These are phyloP conservation scores for Albifimbria verrucaria DNA, from an alignment of 2,329 filamentous ascomycete genomes.

Conservation along the genomic window DNA sequence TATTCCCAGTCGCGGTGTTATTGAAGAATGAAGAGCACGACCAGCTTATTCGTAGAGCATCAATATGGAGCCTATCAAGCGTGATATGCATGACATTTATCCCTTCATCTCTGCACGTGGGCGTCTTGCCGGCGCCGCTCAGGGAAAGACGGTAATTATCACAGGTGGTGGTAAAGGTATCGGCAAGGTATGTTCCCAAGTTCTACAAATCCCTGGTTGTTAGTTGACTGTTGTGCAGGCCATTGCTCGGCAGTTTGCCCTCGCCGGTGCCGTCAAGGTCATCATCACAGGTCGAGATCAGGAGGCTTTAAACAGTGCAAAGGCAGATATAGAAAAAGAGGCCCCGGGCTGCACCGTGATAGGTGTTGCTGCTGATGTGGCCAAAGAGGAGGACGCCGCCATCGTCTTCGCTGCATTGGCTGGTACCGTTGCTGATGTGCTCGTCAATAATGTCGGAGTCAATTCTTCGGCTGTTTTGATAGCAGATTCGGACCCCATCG, in stretches of 20 bases:
- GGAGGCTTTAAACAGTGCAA: not conserved
- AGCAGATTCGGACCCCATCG: not conserved
- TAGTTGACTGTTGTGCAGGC: not conserved
- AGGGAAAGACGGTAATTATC: not conserved
- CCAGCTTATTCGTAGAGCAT: too few relatives aligned
- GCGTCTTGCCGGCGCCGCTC: not conserved
- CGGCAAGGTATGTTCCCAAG: not conserved
- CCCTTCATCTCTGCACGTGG: not conserved
- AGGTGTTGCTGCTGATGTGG: not conserved
- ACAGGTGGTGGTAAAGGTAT: not conserved
- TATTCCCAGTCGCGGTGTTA: too few relatives aligned
- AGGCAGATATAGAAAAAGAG: not conserved
- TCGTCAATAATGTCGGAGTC: not conserved
- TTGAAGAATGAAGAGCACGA: too few relatives aligned
- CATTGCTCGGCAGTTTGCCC: not conserved
- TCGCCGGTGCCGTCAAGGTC: not conserved
- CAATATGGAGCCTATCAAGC: slow-evolving; percentile 1
- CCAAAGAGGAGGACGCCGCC: not conserved
- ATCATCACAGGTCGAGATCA: not conserved
- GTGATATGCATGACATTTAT: not conserved
- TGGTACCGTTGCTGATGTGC: not conserved
- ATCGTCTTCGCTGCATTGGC: not conserved
- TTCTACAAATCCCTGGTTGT: not conserved
- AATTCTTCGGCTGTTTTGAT: not conserved
- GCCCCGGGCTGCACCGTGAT: not conserved